Evolutionary conservation across 805 yeast genomes (phyloP).

Genomic region (Debaryomyces maramus): DNA sequence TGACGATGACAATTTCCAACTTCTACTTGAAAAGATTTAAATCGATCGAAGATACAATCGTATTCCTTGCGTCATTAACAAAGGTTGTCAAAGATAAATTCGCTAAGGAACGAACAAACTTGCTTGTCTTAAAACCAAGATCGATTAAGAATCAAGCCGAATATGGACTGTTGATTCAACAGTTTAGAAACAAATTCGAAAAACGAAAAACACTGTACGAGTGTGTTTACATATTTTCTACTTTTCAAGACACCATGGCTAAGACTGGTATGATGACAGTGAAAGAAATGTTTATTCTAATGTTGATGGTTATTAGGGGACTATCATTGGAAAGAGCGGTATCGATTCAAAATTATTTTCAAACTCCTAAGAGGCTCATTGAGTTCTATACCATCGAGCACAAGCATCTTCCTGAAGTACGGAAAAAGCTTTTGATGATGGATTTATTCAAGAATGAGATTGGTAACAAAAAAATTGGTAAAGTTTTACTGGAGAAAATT

Average conservation of each 20-base stretch:
- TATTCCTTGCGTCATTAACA: conserved; percentile 54
- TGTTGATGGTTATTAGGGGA: conserved; percentile 81
- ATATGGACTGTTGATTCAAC: conserved; percentile 41
- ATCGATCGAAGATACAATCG: conserved; percentile 72
- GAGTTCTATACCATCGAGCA: conserved; percentile 41
- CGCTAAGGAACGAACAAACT: conserved; percentile 16
- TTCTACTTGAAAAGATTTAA: conserved; percentile 70
- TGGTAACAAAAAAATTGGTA: conserved; percentile 53
- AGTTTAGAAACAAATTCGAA: conserved; percentile 49
- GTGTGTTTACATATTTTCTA: conserved; percentile 34
- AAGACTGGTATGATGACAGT: conserved; percentile 72
- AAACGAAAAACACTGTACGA: conserved; percentile 23
- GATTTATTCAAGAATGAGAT: conserved; percentile 41
- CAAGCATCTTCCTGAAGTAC: conserved; percentile 17
- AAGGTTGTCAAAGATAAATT: conserved; percentile 42
- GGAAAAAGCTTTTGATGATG: conserved; percentile 29
- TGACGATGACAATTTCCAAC: conserved; percentile 61
- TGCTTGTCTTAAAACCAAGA: conserved; percentile 53
- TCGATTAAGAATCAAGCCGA: conserved; percentile 51
- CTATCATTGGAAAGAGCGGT: conserved; percentile 83
- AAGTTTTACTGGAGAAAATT: conserved; percentile 50
- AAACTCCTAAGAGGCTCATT: conserved; percentile 67
- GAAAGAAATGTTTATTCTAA: conserved; percentile 68
- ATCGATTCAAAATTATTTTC: conserved; percentile 66
- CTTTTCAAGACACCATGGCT: conserved; percentile 65